Evolutionary conservation across 257 asterid species (phyloP).

Genomic region (Primulina huaijiensis): DNA sequence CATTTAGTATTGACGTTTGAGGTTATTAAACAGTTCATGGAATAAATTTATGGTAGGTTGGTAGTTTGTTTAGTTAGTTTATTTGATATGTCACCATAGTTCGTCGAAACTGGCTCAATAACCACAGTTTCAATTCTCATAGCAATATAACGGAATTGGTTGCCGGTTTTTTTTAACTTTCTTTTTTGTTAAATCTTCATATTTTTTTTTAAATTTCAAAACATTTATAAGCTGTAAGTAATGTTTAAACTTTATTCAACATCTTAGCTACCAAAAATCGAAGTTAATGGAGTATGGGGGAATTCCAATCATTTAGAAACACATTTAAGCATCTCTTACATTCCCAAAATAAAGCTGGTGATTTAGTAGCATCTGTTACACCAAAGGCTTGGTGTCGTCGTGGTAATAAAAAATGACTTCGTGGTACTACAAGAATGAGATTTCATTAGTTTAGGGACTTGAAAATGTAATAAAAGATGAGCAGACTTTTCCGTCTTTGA

Average conservation of each 20-base stretch:
- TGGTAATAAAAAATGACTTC: neutral
- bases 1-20: neutral
- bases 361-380: neutral
- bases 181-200: neutral
- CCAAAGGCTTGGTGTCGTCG: neutral
- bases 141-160: neutral
- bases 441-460: too few species aligned
- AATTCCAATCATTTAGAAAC: neutral
- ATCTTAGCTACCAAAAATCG: neutral
- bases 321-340: neutral
- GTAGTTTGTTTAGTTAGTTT: neutral
- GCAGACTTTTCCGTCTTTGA: too few species aligned
- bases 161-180: neutral
- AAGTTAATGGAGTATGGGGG: neutral
- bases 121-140: neutral
- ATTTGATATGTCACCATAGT: neutral
- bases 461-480: too few species aligned
- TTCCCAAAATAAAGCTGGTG: too few species aligned
- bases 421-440: too few species aligned
- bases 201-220: too few species aligned
- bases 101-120: neutral
- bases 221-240: neutral
- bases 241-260: neutral
- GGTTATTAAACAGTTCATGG: neutral
- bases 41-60: conserved; percentile 12